Percentiles rank a stretch among this genome's conserved stretches.
Evolutionary conservation across 2,329 filamentous ascomycete species (phyloP).

Genomic region (Monosporascus cannonballus): DNA sequence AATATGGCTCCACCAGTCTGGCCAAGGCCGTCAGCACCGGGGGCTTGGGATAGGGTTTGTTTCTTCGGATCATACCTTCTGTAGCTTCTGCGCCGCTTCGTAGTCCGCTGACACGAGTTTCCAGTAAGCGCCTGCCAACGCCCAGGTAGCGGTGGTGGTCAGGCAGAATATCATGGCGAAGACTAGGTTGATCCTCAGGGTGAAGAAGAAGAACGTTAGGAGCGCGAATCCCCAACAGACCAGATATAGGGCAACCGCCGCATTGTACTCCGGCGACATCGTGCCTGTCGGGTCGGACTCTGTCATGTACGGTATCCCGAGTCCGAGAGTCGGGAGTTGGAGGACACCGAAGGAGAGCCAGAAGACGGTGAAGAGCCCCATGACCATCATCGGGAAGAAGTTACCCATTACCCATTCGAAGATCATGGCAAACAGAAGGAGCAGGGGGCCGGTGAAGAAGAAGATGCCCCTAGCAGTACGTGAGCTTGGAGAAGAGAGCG

Average conservation of each 20-base stretch:
- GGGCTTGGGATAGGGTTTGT: background rate
- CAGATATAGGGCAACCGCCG: constrained; percentile 1
- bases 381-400: constrained; percentile 4
- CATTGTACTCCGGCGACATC: constrained; percentile 1
- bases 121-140: background rate
- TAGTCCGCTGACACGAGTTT: constrained; percentile 21
- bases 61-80: constrained; percentile 30
- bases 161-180: constrained; percentile 1
- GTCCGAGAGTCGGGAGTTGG: background rate
- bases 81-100: constrained; percentile 30
- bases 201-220: constrained; percentile 4
- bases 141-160: constrained; percentile 1
- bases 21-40: background rate
- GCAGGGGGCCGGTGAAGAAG: constrained; percentile 21
- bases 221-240: constrained; percentile 1
- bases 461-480: constrained; percentile 26
- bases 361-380: constrained; percentile 3
- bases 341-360: constrained; percentile 3
- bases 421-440: constrained; percentile 1
- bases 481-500: background rate
- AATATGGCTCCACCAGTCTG: constrained; percentile 28
- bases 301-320: background rate
- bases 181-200: constrained; percentile 1
- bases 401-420: constrained; percentile 4
- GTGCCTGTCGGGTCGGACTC: constrained; percentile 1